Percentiles rank a stretch among this genome's conserved stretches.
These are phyloP conservation scores for Fusarium sp. DNA, from an alignment of 2,329 filamentous ascomycete species.

Conservation along the genomic window DNA sequence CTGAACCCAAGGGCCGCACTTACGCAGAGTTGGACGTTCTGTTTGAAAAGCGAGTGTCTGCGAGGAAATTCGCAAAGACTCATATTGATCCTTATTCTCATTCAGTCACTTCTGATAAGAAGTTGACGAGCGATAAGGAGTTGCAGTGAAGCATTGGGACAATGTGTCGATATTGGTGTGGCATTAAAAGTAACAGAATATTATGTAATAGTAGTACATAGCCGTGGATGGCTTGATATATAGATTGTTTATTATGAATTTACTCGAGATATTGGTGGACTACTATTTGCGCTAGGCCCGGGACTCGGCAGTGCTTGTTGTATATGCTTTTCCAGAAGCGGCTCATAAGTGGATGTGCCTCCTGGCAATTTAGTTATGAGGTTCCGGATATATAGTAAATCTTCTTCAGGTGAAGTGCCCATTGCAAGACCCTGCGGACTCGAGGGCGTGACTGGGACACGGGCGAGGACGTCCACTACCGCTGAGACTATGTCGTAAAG, in stretches of 20 bases:
- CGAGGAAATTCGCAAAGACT: constrained; percentile 58
- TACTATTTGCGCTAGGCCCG: constrained; percentile 15
- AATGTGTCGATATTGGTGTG: neutral
- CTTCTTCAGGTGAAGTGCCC: constrained; percentile 53
- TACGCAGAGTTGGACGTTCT: constrained; percentile 61
- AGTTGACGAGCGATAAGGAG: constrained; percentile 22
- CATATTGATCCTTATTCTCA: constrained; percentile 55
- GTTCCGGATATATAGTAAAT: constrained; percentile 55
- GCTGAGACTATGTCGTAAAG: constrained; percentile 61
- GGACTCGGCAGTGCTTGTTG: constrained; percentile 52
- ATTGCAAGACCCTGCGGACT: constrained; percentile 45
- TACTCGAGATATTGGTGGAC: neutral
- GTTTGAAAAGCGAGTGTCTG: constrained; percentile 56
- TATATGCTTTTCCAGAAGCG: constrained; percentile 57
- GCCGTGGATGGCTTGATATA: neutral
- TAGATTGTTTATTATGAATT: constrained; percentile 5
- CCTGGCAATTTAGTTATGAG: constrained; percentile 57
- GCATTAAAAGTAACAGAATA: neutral
- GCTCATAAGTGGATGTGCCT: constrained; percentile 55
- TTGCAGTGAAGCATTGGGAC: neutral
- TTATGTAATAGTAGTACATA: neutral
- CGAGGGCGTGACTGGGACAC: constrained; percentile 54
- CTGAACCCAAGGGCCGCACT: constrained; percentile 65
- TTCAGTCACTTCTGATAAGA: constrained; percentile 13
- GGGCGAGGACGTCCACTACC: constrained; percentile 60